These are phyloP conservation scores for Delonix regia DNA, from an alignment of 306 rosid genomes.

Conservation along the genomic window DNA sequence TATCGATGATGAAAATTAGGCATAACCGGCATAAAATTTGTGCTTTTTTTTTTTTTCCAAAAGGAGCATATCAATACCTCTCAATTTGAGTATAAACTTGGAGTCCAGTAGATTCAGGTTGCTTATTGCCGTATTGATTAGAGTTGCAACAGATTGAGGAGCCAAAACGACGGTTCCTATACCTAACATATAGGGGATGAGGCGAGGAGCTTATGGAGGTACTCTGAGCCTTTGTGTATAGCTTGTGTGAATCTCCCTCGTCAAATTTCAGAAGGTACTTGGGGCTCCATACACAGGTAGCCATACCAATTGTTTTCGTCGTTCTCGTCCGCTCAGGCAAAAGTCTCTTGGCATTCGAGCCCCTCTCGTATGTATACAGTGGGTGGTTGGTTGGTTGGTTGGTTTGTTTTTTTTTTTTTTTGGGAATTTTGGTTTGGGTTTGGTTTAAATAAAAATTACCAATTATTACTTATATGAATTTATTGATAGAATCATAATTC, in stretches of 20 bases:
- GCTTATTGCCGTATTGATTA: constrained; percentile 35
- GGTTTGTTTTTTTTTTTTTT: no score
- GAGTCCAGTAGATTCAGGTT: constrained; percentile 56
- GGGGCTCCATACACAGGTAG: constrained; percentile 39
- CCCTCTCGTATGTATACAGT: neutral
- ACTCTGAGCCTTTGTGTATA: constrained; percentile 22
- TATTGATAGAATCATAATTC: no score
- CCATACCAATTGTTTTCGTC: constrained; percentile 33
- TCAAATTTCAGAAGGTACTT: constrained; percentile 27
- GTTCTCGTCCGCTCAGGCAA: neutral
- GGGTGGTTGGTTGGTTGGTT: neutral
- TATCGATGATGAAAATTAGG: neutral
- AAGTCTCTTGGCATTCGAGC: neutral
- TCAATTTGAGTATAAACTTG: constrained; percentile 85
- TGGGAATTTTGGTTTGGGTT: neutral
- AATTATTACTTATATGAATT: no score
- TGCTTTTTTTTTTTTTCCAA: no score
- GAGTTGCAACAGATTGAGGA: constrained; percentile 46
- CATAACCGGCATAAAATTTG: no score
- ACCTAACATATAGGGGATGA: neutral
- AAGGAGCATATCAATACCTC: constrained; percentile 49
- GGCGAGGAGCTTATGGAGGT: neutral
- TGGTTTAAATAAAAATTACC: no score
- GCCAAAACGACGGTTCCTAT: constrained; percentile 4
- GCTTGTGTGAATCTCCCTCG: neutral